Conservation (phyloP, 2,329 filamentous ascomycete species). For the Trematosphaeria pertusa region DNA sequence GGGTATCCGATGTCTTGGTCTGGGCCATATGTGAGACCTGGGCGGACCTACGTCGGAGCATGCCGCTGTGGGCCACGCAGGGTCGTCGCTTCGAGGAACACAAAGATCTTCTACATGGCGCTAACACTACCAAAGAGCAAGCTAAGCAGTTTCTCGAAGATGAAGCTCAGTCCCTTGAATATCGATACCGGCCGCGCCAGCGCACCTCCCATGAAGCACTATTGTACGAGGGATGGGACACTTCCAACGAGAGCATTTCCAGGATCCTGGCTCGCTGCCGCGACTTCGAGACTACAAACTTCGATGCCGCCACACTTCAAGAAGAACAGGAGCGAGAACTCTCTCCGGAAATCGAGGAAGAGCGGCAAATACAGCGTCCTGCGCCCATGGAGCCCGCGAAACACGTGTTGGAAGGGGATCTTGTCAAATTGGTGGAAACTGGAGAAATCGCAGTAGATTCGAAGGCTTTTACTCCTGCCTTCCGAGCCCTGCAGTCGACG, state of each 20-base stretch:
- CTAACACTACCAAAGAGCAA: slow-evolving; percentile 23
- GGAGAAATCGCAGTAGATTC: slow-evolving; percentile 43
- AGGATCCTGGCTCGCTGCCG: slow-evolving; percentile 28
- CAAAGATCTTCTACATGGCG: slow-evolving; percentile 41
- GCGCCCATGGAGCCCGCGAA: slow-evolving; percentile 43
- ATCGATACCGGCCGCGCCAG: slow-evolving; percentile 57
- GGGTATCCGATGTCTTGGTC: slow-evolving; percentile 61
- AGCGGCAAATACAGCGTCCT: slow-evolving; percentile 63
- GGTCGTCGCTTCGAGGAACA: slow-evolving; percentile 60
- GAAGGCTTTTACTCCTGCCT: slow-evolving; percentile 55
- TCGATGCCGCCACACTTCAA: slow-evolving; percentile 53
- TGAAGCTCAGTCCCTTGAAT: slow-evolving; percentile 60
- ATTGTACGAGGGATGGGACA: slow-evolving; percentile 18
- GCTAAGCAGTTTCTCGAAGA: slow-evolving; percentile 61
- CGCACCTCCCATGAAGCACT: not conserved
- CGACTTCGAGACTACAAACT: slow-evolving; percentile 33
- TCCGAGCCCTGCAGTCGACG: slow-evolving; percentile 51
- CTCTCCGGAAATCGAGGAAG: slow-evolving; percentile 67
- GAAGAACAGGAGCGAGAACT: slow-evolving; percentile 76
- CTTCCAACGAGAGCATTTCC: slow-evolving; percentile 22
- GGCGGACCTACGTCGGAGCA: slow-evolving; percentile 55
- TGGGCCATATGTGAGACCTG: slow-evolving; percentile 69
- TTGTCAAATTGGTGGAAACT: slow-evolving; percentile 51
- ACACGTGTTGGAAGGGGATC: slow-evolving; percentile 54
- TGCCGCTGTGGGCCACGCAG: slow-evolving; percentile 68